Base-by-base conservation (phyloP, 2,329 filamentous ascomycete species). In the Chrysosporium keratinophilum region DNA sequence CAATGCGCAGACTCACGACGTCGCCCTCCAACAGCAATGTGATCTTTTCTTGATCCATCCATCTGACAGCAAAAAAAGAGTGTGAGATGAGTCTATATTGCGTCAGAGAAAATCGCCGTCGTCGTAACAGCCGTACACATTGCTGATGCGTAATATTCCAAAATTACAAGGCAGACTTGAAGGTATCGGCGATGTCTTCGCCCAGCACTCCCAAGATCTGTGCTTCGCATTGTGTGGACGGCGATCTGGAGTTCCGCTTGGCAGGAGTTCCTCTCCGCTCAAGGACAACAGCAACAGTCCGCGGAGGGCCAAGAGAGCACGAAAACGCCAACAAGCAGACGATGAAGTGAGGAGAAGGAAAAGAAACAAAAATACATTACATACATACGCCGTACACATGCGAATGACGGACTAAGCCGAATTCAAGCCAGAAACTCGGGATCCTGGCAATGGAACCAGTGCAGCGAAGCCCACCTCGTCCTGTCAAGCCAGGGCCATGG, bases 401-500 rank as follows among this genome's bases (percentile, higher is more conserved):
- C 23, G 23, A 28, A 17, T n/a, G 12, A 35, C 17, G 41, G 5
- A 15, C 28, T 35, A 35, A 35, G 44, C 44, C 31, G 44, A 46
- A 46, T 46, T 46, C 44, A 47, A 35, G 10, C n/a, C 43, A 45
- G 15, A 11, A 3, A 48, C 3, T 37, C 33, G 45, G 45, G 33
- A 48, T 48, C 45, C 45, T 48, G 45, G 45, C 44, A 46, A 43
- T 43, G 41, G 41, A 20, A 43, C 43, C 43, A 34, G 34, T 17
- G 17, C 35, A 37, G 31, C 44, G 19, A 46, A 6, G 28, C 28
- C 28, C 28, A 34, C 31, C 33, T 17, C 23, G 34, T 31, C 19
- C 46, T 49, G 46, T 49, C 46, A 49, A 34, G 40, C 39, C 46
- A 35, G 46, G 35, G 46, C 46, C 46, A 31, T 49, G 46, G 19